Conservation (phyloP, 768 basidiomycete genomes). For the Xerocomellus amylosporus region DNA sequence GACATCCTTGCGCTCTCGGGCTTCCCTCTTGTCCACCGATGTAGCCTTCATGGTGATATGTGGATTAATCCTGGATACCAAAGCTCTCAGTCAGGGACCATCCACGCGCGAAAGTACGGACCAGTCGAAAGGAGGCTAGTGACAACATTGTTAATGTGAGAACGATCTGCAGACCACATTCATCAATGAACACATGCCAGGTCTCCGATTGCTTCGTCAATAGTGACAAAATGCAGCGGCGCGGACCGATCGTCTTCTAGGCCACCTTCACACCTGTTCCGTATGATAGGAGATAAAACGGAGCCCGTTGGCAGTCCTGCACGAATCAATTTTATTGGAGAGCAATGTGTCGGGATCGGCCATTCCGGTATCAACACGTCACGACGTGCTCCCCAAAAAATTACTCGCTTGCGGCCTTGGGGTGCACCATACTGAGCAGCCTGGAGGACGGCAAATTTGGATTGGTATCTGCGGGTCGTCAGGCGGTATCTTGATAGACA, state of each 20-base stretch:
- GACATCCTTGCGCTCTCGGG: slow-evolving; percentile 32
- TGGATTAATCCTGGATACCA: slow-evolving; percentile 52
- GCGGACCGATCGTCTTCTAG: slow-evolving; percentile 45
- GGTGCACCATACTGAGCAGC: slow-evolving; percentile 72
- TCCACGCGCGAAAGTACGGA: slow-evolving; percentile 18
- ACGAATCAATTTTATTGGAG: slow-evolving; percentile 35
- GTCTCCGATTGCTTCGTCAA: slow-evolving; percentile 67
- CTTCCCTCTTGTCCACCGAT: slow-evolving; percentile 33
- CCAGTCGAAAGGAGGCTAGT: slow-evolving; percentile 72
- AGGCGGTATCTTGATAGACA: neutral
- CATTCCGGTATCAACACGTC: slow-evolving; percentile 58
- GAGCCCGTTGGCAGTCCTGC: slow-evolving; percentile 46
- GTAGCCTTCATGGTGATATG: slow-evolving; percentile 40
- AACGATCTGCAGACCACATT: slow-evolving; percentile 5
- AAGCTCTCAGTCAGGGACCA: slow-evolving; percentile 1
- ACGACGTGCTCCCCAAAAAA: slow-evolving; percentile 64
- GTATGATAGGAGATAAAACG: slow-evolving; percentile 40
- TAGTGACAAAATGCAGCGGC: slow-evolving; percentile 55
- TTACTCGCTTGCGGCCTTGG: slow-evolving; percentile 63
- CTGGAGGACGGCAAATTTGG: slow-evolving; percentile 60
- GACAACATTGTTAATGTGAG: slow-evolving; percentile 1
- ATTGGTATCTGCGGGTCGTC: slow-evolving; percentile 50
- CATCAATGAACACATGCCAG: slow-evolving; percentile 45
- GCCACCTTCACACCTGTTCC: slow-evolving; percentile 36
- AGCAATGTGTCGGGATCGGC: slow-evolving; percentile 60